A percentile compares a stretch with the other conserved stretches of the same genome.
phyloP scores from a whole-genome alignment of 2,329 filamentous ascomycete species.

The Blumeria graminis region DNA sequence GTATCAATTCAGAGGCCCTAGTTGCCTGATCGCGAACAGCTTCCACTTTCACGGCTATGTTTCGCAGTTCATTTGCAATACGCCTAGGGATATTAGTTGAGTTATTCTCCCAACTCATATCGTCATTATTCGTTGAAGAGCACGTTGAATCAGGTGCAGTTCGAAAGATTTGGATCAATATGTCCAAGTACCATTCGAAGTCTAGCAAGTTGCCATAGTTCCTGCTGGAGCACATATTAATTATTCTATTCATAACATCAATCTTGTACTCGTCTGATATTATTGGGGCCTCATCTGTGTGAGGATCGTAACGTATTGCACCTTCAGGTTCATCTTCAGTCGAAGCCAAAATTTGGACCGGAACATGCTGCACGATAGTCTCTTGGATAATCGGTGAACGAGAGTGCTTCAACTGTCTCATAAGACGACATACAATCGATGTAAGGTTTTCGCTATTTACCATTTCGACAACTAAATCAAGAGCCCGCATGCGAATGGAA shows the following conservation, averaged over 20 bases:
- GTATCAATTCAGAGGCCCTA: slow-evolving; percentile 51
- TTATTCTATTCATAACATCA: slow-evolving; percentile 58
- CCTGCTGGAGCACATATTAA: slow-evolving; percentile 73
- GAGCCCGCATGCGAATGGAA: slow-evolving; percentile 75
- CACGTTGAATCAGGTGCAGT: slow-evolving; percentile 30
- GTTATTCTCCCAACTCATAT: slow-evolving; percentile 3
- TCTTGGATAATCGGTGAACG: slow-evolving; percentile 24
- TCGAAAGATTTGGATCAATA: slow-evolving; percentile 64
- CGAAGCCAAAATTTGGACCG: slow-evolving; percentile 18
- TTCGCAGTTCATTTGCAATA: slow-evolving; percentile 70
- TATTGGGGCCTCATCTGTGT: slow-evolving; percentile 28
- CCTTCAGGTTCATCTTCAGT: slow-evolving; percentile 31
- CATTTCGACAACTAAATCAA: slow-evolving; percentile 85
- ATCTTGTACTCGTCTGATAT: slow-evolving; percentile 70
- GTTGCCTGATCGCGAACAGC: slow-evolving; percentile 62
- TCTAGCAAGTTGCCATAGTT: slow-evolving; percentile 71
- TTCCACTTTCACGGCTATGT: slow-evolving; percentile 75
- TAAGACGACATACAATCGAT: slow-evolving; percentile 61
- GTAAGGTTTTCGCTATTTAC: slow-evolving; percentile 70
- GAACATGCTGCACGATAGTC: slow-evolving; percentile 21
- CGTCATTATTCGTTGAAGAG: slow-evolving; percentile 6
- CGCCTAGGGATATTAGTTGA: slow-evolving; percentile 29
- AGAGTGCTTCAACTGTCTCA: slow-evolving; percentile 59
- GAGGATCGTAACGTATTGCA: slow-evolving; percentile 24
- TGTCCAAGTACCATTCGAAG: slow-evolving; percentile 94